Evolutionary conservation across 2,329 filamentous ascomycete genomes (phyloP), one percentile per base, ranked within the genome.

Genomic region (Nemania sp.): DNA sequence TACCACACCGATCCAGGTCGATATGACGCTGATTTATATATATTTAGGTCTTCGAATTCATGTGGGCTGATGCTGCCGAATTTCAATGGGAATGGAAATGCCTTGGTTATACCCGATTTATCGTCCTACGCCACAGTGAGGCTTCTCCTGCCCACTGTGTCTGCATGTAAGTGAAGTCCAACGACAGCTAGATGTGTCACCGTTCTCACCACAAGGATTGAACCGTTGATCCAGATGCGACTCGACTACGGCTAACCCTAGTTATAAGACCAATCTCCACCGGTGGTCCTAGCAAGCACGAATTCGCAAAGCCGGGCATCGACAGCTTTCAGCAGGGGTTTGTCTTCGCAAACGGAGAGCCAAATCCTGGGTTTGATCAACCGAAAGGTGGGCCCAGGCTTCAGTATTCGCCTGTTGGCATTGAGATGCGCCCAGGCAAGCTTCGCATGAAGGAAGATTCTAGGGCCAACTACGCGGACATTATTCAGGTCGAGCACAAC

Each of bases 31-130:
- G 42, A 58, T 30, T 12, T n/a, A 43, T 28, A 39, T 52, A 17
- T 12, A 30, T 45, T 15, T 41, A 71, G 69, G 69, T 71, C 17
- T 72, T 72, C 53, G 70, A 72, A 48, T 72, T 72, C 50, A 67
- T 72, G n/a, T 72, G 70, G 70, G 69, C 70, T 34, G 70, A 72
- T 41, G 61, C 67, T 22, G 51, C 66, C 39, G 68, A 72, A 43
- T 72, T 70, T 31, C 66, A 70, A 39, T 72, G 69, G 67, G 70
- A 72, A 57, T 72, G 70, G 70, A 72, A 71, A 62, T 72, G 70
- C 49, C 64, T 72, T 17, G 70, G 70, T 11, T 72, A 72, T 57
- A 65, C 63, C 33, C 68, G 68, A 11, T 72, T 72, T 61, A 70
- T 72, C 22, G 69, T 72, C 41, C 66, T 72, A 17, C 68, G 70